Evolutionary conservation across 2,329 filamentous ascomycete genomes (phyloP).

Genomic region (Keithomyces neogunnii): DNA sequence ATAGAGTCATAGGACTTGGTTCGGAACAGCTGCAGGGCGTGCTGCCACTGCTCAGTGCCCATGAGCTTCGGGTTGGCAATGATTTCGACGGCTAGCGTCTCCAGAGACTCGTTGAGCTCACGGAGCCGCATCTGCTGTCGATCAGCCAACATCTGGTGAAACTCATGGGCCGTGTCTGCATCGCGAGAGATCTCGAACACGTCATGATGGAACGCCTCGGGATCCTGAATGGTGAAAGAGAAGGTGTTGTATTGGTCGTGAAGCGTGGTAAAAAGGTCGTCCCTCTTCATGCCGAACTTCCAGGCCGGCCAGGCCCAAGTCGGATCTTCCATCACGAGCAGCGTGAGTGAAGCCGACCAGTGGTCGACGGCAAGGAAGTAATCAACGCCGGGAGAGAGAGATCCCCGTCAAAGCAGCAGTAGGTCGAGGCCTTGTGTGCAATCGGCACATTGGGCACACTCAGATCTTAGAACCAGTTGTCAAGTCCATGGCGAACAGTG

Average conservation of each 20-base stretch:
- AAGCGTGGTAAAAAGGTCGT: constrained; percentile 48
- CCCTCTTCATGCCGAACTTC: constrained; percentile 55
- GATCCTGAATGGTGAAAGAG: constrained; percentile 46
- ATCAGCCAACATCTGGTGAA: constrained; percentile 43
- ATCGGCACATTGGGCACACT: constrained; percentile 7
- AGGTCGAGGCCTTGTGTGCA: constrained; percentile 2
- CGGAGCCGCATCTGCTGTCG: constrained; percentile 45
- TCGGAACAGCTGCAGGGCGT: constrained; percentile 50
- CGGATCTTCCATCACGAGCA: constrained; percentile 43
- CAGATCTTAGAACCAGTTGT: constrained; percentile 6
- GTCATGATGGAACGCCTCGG: constrained; percentile 53
- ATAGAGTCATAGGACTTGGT: constrained; percentile 52
- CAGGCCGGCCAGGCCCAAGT: constrained; percentile 48
- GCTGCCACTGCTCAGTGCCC: constrained; percentile 50
- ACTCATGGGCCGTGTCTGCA: constrained; percentile 42
- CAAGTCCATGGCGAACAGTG: constrained; percentile 12
- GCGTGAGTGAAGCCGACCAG: background rate
- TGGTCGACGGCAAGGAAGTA: background rate
- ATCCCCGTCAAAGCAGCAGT: constrained; percentile 2
- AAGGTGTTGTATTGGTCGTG: constrained; percentile 54
- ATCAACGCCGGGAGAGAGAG: background rate
- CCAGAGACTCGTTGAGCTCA: constrained; percentile 47
- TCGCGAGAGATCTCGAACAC: constrained; percentile 48
- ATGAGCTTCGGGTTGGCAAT: constrained; percentile 51
- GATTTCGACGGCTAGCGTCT: constrained; percentile 52